Evolutionary conservation across 75 land plant genomes (phyloP), one percentile per base, ranked within the genome.

Genomic region (Chamaecyparis obtusa): DNA sequence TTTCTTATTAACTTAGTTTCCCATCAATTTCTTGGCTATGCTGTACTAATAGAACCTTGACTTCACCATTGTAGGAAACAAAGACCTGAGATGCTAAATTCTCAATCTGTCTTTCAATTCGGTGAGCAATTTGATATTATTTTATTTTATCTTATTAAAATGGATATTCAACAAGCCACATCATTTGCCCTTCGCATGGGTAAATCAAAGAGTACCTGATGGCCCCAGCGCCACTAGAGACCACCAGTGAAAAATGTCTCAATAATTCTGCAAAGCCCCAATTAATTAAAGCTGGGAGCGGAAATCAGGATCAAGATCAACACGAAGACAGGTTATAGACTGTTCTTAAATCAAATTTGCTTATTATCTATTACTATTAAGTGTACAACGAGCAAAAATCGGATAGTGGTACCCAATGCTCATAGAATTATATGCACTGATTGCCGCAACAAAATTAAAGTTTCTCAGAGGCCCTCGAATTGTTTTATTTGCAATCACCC

Each of bases 61-160:
- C 55, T 80, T 9, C 54, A 32, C 69, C 69, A 27, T n/a, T 60
- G 8, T 93, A 93, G 94, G 84, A 90, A 83, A 80, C 90, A 91
- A 83, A 91, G 94, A 49, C 93, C 94, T 9, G 71, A 76, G 81
- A 67, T 91, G 69, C 90, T 93, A 10, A 86, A 51, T 16, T 71
- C 88, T 83, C 46, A 83, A 69, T 71, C 83, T 6, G 87, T 84
- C 81, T 78, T 64, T 57, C 19, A 80, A 3, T 74, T 57, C 39
- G 74, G 90, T 89, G 85, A 17, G 87, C 85, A 51, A 71, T 17
- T 37, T 1, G 21, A 57, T 57, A 19, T 41, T 78, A 27, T 19
- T 41, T 41, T 1, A 71, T n/a, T n/a, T 71, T 10, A 71, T 71
- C 33, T 71, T 60, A n/a, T 71, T 71, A 30, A n/a, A 69, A 71